A percentile compares a stretch with the other conserved stretches of the same genome.
Evolutionary conservation across 352 stramenopile species (phyloP).

Genomic region (Globisporangium viniferum): DNA sequence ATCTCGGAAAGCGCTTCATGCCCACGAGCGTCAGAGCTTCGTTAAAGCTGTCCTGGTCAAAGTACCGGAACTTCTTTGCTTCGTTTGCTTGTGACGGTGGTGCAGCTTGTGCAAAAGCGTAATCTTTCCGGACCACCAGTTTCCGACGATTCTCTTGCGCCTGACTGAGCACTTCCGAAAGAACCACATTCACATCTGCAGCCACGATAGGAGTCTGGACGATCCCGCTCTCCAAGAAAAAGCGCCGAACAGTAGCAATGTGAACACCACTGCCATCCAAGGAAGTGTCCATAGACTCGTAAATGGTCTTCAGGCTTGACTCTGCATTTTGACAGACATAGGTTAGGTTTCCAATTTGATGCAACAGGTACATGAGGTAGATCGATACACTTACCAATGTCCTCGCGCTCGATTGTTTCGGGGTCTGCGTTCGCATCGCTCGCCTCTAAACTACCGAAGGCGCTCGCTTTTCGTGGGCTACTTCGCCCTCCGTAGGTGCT

Average conservation of each 20-base stretch:
- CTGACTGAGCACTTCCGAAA: conserved; percentile 58
- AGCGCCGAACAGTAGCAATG: conserved; percentile 57
- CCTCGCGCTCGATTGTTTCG: conserved; percentile 16
- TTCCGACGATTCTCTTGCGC: conserved; percentile 52
- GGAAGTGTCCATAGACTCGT: conserved; percentile 46
- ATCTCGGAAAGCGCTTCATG: conserved; percentile 57
- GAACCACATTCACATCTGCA: conserved; percentile 65
- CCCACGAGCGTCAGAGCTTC: conserved; percentile 65
- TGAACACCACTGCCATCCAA: conserved; percentile 53
- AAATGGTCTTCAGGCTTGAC: conserved; percentile 36
- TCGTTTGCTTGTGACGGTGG: conserved; percentile 22
- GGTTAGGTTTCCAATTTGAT: background rate
- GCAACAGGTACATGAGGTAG: background rate
- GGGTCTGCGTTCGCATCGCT: conserved; percentile 5
- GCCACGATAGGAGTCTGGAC: conserved; percentile 47
- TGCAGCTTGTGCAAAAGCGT: conserved; percentile 25
- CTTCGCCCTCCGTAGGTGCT: conserved; percentile 16
- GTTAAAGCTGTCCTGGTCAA: conserved; percentile 66
- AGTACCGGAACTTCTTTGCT: conserved; percentile 53
- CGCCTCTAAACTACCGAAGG: conserved; percentile 9
- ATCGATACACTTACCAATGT: conserved; percentile 21
- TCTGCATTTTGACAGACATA: conserved; percentile 20
- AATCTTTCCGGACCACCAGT: conserved; percentile 54
- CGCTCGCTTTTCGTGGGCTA: conserved; percentile 9
- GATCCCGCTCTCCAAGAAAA: conserved; percentile 62